Percentiles rank a stretch among this genome's conserved stretches.
Evolutionary conservation across 202 grass and related monocot species (phyloP).

Genomic region (Panicum hallii): DNA sequence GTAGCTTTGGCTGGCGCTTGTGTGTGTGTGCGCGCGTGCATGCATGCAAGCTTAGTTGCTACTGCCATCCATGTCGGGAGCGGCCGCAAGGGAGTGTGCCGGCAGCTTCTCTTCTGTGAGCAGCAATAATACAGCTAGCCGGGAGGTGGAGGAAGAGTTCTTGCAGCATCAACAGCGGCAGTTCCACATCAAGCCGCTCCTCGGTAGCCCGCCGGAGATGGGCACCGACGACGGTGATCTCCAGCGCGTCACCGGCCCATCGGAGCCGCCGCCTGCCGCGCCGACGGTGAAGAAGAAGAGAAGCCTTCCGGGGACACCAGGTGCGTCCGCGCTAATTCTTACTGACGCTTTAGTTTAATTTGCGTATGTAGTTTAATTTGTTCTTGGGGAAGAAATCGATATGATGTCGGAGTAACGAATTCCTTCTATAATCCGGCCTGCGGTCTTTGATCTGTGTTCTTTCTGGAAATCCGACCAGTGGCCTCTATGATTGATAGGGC

Average conservation of each 20-base stretch:
- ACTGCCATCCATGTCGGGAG: conserved; percentile 55
- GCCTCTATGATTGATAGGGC: conserved; percentile 51
- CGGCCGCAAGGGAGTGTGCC: conserved; percentile 44
- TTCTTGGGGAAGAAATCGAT: not conserved
- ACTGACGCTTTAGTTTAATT: not conserved
- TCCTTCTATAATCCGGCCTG: not conserved
- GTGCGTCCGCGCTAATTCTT: conserved; percentile 10
- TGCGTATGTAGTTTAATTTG: not conserved
- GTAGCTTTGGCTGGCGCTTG: not conserved
- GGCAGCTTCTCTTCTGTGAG: conserved; percentile 53
- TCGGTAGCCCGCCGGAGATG: conserved; percentile 19
- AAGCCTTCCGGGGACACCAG: conserved; percentile 82
- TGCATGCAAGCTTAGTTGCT: conserved; percentile 26
- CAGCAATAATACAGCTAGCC: conserved; percentile 26
- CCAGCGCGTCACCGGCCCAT: not conserved
- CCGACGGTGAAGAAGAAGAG: conserved; percentile 56
- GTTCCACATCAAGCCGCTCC: conserved; percentile 41
- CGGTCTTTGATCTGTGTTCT: not conserved
- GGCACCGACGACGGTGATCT: conserved; percentile 37
- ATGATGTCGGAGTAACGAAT: not conserved
- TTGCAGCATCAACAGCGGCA: conserved; percentile 35
- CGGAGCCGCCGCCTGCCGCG: not conserved
- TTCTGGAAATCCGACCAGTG: not conserved
- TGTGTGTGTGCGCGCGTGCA: not conserved
- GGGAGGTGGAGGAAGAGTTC: conserved; percentile 46